A percentile compares a stretch with the other conserved stretches of the same genome.
Evolutionary conservation across 1,284 basidiomycete species (phyloP).

Genomic region (Cutaneotrichosporon spelunceum): DNA sequence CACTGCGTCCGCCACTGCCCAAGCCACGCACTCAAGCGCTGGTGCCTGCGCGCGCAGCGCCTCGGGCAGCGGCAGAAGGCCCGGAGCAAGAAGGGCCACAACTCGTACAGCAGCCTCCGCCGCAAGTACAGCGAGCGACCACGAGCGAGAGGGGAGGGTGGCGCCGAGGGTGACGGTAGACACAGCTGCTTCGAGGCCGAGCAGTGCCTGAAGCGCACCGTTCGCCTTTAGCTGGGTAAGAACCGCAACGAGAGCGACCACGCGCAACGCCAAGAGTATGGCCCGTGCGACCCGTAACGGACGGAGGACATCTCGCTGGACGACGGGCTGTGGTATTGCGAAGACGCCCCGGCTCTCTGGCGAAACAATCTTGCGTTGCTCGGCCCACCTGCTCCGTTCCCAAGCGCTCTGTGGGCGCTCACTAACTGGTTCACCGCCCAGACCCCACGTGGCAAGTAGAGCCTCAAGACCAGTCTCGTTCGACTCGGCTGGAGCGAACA

Average conservation of each 20-base stretch:
- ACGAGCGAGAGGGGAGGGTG: slow-evolving; percentile 7
- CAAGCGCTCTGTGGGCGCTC: background rate
- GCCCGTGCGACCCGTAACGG: slow-evolving; percentile 9
- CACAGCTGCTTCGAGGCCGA: slow-evolving; percentile 8
- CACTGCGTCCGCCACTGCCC: background rate
- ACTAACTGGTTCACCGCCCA: slow-evolving; percentile 14
- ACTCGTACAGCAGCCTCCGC: slow-evolving; percentile 12
- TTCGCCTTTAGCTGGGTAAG: background rate
- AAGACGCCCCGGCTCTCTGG: background rate
- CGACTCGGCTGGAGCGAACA: slow-evolving; percentile 30
- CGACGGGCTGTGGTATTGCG: background rate
- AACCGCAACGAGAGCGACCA: background rate
- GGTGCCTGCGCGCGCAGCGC: background rate
- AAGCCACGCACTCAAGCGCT: background rate
- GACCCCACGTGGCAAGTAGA: slow-evolving; percentile 42
- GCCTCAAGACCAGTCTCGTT: slow-evolving; percentile 46
- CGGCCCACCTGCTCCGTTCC: background rate
- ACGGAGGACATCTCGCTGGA: background rate
- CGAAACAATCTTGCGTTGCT: background rate
- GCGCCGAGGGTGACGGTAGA: slow-evolving; percentile 14
- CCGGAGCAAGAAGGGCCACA: slow-evolving; percentile 6
- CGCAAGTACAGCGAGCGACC: slow-evolving; percentile 13
- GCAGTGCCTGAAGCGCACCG: slow-evolving; percentile 2
- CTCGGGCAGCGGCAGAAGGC: background rate
- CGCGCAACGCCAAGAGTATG: slow-evolving; percentile 9